These are phyloP conservation scores for Tinospora cordifolia DNA, from an alignment of 164 flowering plant genomes.

Conservation along the genomic window DNA sequence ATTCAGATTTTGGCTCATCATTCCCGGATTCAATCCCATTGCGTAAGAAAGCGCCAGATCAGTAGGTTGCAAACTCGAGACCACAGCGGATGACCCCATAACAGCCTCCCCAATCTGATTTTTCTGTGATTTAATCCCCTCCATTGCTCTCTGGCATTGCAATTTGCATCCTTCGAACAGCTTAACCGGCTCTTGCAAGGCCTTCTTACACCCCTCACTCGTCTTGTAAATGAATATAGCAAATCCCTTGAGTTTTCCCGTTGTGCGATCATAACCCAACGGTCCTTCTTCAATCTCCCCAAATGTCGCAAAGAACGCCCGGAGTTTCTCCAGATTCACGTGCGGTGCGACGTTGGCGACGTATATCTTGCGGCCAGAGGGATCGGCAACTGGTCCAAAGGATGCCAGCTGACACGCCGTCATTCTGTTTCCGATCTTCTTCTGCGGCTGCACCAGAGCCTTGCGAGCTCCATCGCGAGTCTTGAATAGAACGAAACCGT, in stretches of 20 bases:
- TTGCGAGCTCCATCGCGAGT: conserved; percentile 27
- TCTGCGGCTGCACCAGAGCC: conserved; percentile 37
- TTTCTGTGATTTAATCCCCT: conserved; percentile 12
- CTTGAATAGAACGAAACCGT: conserved; percentile 33
- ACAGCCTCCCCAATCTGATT: conserved; percentile 5
- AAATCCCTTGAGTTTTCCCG: conserved; percentile 37
- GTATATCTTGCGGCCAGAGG: conserved; percentile 26
- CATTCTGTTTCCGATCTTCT: conserved; percentile 41
- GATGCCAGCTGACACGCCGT: conserved; percentile 39
- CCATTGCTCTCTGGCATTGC: conserved; percentile 28
- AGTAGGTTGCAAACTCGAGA: conserved; percentile 9
- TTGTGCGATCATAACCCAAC: conserved; percentile 22
- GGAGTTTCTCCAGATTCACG: conserved; percentile 22
- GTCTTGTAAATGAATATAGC: conserved; percentile 35
- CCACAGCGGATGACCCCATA: conserved; percentile 1
- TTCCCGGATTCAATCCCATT: conserved; percentile 26
- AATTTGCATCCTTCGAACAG: conserved; percentile 27
- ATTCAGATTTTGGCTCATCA: conserved; percentile 19
- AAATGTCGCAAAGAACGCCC: conserved; percentile 24
- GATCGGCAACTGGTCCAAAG: conserved; percentile 25
- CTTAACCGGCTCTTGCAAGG: conserved; percentile 36
- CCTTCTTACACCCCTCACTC: conserved; percentile 30
- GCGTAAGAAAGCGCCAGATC: conserved; percentile 12
- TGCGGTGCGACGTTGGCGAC: conserved; percentile 27
- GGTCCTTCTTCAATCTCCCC: conserved; percentile 50